Conservation (phyloP, 257 asterid species). For the Leonotis leonurus region DNA sequence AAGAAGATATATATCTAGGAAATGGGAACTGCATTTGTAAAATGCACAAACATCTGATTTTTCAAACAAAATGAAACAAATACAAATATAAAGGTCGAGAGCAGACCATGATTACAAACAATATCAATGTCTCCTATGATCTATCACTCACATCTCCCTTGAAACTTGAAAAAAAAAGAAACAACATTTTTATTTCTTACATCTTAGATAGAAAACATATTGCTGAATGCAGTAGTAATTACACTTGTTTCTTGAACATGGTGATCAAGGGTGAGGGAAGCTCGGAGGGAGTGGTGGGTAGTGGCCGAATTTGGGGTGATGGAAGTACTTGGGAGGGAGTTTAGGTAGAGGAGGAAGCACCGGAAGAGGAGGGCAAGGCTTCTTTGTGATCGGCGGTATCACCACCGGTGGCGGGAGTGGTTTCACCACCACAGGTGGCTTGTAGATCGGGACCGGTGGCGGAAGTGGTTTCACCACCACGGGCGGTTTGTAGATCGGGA, state of each 20-base stretch:
- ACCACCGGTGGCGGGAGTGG: constrained; percentile 27
- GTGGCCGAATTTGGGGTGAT: constrained; percentile 52
- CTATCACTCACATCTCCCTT: constrained; percentile 14
- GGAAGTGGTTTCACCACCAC: constrained; percentile 25
- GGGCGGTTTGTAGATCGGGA: background rate
- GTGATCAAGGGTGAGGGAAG: constrained; percentile 23
- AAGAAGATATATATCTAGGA: background rate
- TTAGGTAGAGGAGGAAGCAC: constrained; percentile 47
- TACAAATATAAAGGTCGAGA: constrained; percentile 2
- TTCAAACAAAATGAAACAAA: constrained; percentile 18
- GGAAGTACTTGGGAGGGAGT: constrained; percentile 51
- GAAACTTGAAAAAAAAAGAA: background rate
- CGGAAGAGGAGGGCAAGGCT: constrained; percentile 57
- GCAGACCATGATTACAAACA: constrained; percentile 17
- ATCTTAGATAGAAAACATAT: background rate
- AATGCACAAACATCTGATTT: constrained; percentile 17
- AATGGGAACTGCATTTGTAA: background rate
- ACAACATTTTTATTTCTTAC: background rate
- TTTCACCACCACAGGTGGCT: constrained; percentile 17
- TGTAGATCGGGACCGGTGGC: constrained; percentile 28
- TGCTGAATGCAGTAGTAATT: constrained; percentile 13
- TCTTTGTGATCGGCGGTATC: constrained; percentile 49
- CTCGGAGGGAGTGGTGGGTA: constrained; percentile 62
- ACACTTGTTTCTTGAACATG: constrained; percentile 5
- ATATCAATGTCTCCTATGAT: constrained; percentile 4